Evolutionary conservation across 1,284 basidiomycete genomes (phyloP), one percentile per base, ranked within the genome.

Genomic region (Austroboletus novae-zelandiae): DNA sequence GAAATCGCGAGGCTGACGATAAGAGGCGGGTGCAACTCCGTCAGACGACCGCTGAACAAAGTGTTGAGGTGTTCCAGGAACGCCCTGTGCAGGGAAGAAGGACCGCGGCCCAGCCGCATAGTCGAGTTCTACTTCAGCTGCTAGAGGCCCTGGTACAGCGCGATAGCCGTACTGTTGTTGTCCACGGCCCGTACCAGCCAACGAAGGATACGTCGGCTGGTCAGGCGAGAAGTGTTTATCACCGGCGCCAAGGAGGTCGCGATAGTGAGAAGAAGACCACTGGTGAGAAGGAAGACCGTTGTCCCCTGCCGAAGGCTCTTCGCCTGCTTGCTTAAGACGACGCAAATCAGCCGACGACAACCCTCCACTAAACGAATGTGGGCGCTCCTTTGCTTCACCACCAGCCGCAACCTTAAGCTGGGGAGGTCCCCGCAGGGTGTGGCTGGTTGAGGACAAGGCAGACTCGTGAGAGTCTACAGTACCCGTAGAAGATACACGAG

Each of bases 281-380:
- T 73, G 71, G 49, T 74, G 72, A 64, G 73, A 41, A 66, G 73
- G 57, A 69, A 74, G 54, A 5, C 20, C 20, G 55, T 47, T 55
- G 63, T 71, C 64, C 43, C 65, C 65, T 0, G 61, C 75, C n/a
- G 54, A 67, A 34, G 67, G 66, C 53, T 72, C 72, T 52, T 81
- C 81, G 40, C 78, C 84, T 27, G 76, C 80, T 60, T 86, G 83
- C 62, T 86, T 85, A 50, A 89, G 71, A 57, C 86, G 84, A 55
- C 82, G 81, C 52, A 89, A 74, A 55, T 89, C 86, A 44, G 83
- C 81, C 47, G 72, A 76, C 14, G 86, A 86, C 40, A 89, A 70
- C 23, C 84, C 85, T 32, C 87, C 87, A 54, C 83, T 89, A 65
- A 87, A 89, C 1, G 87, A 89, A 63, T 86, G 86, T 15, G 86